Base-by-base conservation (phyloP, 352 stramenopile genomes). In the Phytopythium ostracodes region DNA sequence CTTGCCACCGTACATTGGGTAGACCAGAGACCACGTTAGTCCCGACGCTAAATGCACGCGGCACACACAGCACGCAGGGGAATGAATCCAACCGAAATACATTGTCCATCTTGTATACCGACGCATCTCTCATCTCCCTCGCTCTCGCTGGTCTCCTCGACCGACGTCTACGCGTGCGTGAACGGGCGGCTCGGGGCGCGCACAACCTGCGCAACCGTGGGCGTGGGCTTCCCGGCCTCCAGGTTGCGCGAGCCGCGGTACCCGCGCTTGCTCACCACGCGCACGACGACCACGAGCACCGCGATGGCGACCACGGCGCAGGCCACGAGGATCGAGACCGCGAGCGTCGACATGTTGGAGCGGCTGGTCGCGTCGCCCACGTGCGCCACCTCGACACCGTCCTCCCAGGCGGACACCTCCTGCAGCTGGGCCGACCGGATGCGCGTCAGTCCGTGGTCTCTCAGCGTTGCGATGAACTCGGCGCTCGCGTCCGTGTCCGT, bases 401-500 rank as follows among this genome's bases (percentile, higher is more conserved):
- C 64, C 51, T 76, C 54, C 65, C 65, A 81, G 17, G 73, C 73
- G 14, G 62, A 63, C 12, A 78, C 73, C 31, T 64, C 65, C 52
- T 76, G 62, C 54, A 81, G 52, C 40, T 76, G 64, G 18, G 55
- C 65, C 29, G 73, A 77, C 14, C 70, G 70, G 24, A 81, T 65
- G 38, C 73, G 73, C 24, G 50, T 56, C 67, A 81, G 67, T 31
- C 70, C 70, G 35, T 70, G 65, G 43, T 61, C 64, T 20, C 43
- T 61, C 22, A 81, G 60, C 33, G 66, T 66, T 17, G 43, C 54
- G n/a, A 79, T 60, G 38, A 77, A 77, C 50, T 62, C 60, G 38
- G 54, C 46, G 51, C 56, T 60, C 29, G 31, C 46, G 40, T 64
- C 61, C 22, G 15, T 52, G 22, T 38, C 36, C 0, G 38, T 14